These are phyloP conservation scores for Gossypium davidsonii DNA, from an alignment of 441 rosid genomes.

Conservation along the genomic window DNA sequence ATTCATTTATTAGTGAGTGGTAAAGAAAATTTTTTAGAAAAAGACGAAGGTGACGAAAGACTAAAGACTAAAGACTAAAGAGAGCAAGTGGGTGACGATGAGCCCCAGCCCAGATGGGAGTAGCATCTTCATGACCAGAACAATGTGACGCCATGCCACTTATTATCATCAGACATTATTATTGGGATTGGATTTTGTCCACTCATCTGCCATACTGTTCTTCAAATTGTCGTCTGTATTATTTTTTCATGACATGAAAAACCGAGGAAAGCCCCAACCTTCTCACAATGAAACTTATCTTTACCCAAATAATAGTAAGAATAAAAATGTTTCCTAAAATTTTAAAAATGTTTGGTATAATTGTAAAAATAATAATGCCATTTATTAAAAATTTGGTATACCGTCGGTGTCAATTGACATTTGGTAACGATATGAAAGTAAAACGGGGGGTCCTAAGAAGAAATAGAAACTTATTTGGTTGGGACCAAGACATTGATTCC, in stretches of 20 bases:
- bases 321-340: too few relatives aligned
- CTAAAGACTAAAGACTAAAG: slow-evolving; percentile 6
- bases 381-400: too few relatives aligned
- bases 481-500: neutral
- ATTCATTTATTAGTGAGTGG: neutral
- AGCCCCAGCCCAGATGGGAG: neutral
- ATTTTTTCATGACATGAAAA: too few relatives aligned
- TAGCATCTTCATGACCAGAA: neutral
- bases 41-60: neutral
- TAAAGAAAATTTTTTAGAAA: neutral
- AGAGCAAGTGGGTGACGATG: slow-evolving; percentile 10
- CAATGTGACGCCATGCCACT: neutral
- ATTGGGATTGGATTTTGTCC: neutral
- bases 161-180: neutral
- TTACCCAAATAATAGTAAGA: too few relatives aligned
- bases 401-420: too few relatives aligned
- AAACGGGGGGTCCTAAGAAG: neutral
- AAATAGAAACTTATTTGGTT: neutral
- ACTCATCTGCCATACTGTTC: neutral
- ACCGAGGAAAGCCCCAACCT: too few relatives aligned
- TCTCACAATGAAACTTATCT: too few relatives aligned
- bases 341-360: too few relatives aligned
- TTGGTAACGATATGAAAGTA: neutral
- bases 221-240: neutral
- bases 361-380: too few relatives aligned